Evolutionary conservation across 495 filamentous ascomycete genomes (phyloP).

Genomic region (Bombardia bombarda): DNA sequence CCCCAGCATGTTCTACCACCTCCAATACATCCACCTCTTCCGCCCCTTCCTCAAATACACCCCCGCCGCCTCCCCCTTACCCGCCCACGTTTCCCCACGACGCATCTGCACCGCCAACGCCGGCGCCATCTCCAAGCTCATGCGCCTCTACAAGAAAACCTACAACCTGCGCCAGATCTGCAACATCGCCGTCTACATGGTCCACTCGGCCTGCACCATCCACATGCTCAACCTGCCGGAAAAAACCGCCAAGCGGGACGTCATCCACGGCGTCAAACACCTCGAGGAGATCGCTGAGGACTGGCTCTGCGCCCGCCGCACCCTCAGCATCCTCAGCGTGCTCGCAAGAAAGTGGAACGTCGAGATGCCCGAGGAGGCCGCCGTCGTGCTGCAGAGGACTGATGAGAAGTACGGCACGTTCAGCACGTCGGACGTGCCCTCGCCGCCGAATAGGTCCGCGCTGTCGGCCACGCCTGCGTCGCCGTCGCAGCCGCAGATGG

Average conservation of each 20-base stretch:
- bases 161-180: slow-evolving; percentile 89
- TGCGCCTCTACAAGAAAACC: slow-evolving; percentile 86
- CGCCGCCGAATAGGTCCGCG: slow-evolving; percentile 31
- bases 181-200: slow-evolving; percentile 92
- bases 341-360: slow-evolving; percentile 86
- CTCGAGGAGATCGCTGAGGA: slow-evolving; percentile 94
- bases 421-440: slow-evolving; percentile 49
- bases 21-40: slow-evolving; percentile 94
- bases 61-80: slow-evolving; percentile 69
- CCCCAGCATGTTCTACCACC: slow-evolving; percentile 88
- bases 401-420: slow-evolving; percentile 48
- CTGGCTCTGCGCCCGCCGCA: slow-evolving; percentile 84
- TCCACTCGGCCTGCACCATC: slow-evolving; percentile 87
- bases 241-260: slow-evolving; percentile 78
- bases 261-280: slow-evolving; percentile 82
- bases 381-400: slow-evolving; percentile 57
- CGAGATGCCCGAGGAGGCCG: slow-evolving; percentile 76
- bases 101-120: slow-evolving; percentile 87
- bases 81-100: slow-evolving; percentile 81
- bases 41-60: slow-evolving; percentile 92
- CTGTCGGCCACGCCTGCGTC: slow-evolving; percentile 18
- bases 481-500: too few species aligned
- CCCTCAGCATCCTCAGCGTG: slow-evolving; percentile 75
- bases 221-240: slow-evolving; percentile 90
- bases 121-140: slow-evolving; percentile 77